Percentiles rank a stretch among this genome's conserved stretches.
Conservation (phyloP, 345 rosid species). For the Ceriops tagal region DNA sequence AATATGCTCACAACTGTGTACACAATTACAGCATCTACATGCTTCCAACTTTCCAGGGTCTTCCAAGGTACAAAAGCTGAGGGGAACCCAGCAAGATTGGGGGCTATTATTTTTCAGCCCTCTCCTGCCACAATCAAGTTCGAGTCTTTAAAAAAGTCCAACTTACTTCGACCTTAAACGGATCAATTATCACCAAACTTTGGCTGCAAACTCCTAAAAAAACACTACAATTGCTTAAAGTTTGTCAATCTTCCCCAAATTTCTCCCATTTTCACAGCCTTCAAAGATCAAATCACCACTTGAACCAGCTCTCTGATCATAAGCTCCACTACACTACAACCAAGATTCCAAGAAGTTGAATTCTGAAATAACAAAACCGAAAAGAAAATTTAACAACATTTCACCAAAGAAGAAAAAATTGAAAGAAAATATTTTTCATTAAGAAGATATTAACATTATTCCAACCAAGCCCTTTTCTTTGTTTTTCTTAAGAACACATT, state of each 20-base stretch:
- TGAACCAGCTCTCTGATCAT: slow-evolving; percentile 12
- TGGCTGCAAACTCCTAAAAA: slow-evolving; percentile 13
- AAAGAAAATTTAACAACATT: background rate
- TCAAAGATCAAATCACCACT: slow-evolving; percentile 15
- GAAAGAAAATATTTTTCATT: background rate
- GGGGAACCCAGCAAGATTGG: slow-evolving; percentile 5
- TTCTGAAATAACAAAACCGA: slow-evolving; percentile 26
- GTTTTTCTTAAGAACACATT: too few relatives aligned
- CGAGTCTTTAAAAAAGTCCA: background rate
- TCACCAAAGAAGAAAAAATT: background rate
- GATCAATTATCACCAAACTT: slow-evolving; percentile 16
- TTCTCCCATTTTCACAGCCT: slow-evolving; percentile 7
- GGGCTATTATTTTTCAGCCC: slow-evolving; percentile 13
- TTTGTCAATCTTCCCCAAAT: slow-evolving; percentile 15
- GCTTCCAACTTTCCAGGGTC: slow-evolving; percentile 11
- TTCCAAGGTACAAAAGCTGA: background rate
- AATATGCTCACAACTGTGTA: background rate
- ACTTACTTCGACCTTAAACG: slow-evolving; percentile 16
- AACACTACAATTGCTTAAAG: slow-evolving; percentile 10
- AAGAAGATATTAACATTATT: too few relatives aligned
- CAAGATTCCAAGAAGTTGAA: slow-evolving; percentile 36
- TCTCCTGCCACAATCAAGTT: slow-evolving; percentile 5
- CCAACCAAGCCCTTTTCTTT: too few relatives aligned
- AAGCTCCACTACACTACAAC: slow-evolving; percentile 20
- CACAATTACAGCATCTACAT: background rate